Base-by-base conservation (phyloP, 192 early-diverging fungal genomes). In the Umbelopsis sp. region DNA sequence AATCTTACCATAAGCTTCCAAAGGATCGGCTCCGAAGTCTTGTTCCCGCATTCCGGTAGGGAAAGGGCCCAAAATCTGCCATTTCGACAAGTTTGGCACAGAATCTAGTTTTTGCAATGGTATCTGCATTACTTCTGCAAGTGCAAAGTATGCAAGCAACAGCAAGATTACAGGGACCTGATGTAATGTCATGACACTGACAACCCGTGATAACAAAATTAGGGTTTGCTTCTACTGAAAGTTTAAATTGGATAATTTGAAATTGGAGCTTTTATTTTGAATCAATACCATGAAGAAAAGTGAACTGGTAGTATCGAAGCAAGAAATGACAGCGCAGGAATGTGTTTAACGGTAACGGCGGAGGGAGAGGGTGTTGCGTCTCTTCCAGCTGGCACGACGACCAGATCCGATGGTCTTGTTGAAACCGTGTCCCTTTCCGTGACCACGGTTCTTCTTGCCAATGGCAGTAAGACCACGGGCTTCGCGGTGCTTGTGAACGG, bases 401-500 rank as follows among this genome's bases (percentile, higher is more conserved):
- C 94, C 93, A 76, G 92, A 93, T 85, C 97, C 97, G 30, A 84
- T 87, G 84, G 92, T 94, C 89, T 98, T 96, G 94, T 97, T 93
- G 93, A 82, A 95, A 47, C 86, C 75, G 85, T 97, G 95, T 69
- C 97, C 97, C 93, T 98, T 98, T 77, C 91, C 95, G 73, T 94
- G 84, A 80, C 95, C 95, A 76, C 97, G 93, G 92, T 90, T 94
- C 92, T 98, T 95, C 92, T 94, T 94, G 78, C 94, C 94, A 78
- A 91, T 90, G 70, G 95, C 85, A 76, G 97, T 98, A 74, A 98
- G 92, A 82, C 94, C 97, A 87, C 97, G 95, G 69, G 91, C 85
- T 81, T 98, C 97, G 82, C 97, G 93, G 86, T 90, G 95, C 91
- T 98, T 98, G 91, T 97, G 95, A 71, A 94, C 94, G 72, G 93